Evolutionary conservation across 2,329 filamentous ascomycete genomes (phyloP), one percentile per base, ranked within the genome.

Genomic region (Aureobasidium sp.): DNA sequence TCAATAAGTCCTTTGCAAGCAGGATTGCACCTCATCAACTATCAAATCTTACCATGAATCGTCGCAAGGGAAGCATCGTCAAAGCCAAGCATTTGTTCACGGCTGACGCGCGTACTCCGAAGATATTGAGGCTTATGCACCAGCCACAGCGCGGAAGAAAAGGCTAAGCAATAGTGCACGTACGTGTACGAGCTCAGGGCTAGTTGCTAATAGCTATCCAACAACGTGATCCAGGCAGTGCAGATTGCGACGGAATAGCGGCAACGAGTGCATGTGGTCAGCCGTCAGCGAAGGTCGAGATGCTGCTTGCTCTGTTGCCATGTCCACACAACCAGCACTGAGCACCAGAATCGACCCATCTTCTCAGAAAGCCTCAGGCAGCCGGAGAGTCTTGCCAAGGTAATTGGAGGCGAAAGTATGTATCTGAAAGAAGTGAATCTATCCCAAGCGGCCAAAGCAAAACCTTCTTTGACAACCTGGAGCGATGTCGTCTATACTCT

Each of bases 21-120:
- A 20, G 39, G 27, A 34, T 53, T 20, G 22, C 14, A 11, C 11
- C 20, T 12, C 14, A 27, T 41, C 25, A 42, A 34, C 8, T 27
- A 56, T 56, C 27, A 22, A 11, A n/a, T 36, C 27, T 22, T 8
- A 31, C 2, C 52, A 56, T 25, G 52, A 44, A n/a, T 44, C 52
- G 52, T 25, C 7, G 51, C 20, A 27, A 31, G 37, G 27, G 36
- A 22, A 29, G 8, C 48, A 37, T 37, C n/a, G 31, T 51, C 31
- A 37, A 56, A 34, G 52, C 52, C 37, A 56, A 56, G 52, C 51
- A 41, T 42, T 29, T 29, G n/a, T n/a, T 39, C 15, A 39, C 17
- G 25, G 36, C n/a, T 34, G 52, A 56, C 52, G 52, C 52, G 52
- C 52, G 52, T 42, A 42, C 52, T 56, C 37, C 27, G 37, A 34